Base-by-base conservation (phyloP, 176 grass and related monocot species). In the Elaeis guineensis region DNA sequence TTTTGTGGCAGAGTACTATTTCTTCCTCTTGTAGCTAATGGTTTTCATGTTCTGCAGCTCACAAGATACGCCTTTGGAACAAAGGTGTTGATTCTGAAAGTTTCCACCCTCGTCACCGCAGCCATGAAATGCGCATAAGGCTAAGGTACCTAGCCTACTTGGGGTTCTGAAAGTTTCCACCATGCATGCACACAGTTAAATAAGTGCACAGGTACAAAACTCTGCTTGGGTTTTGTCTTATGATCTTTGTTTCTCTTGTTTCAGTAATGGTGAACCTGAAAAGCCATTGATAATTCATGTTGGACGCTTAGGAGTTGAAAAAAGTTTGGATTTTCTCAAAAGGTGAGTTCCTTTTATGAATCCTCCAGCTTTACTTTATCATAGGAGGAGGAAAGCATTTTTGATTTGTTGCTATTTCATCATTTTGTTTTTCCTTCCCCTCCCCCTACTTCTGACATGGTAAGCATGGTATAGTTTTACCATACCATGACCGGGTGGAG, bases 251-350 rank as follows among this genome's bases (percentile, higher is more conserved):
- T 51, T 30, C 17, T 69, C n/a, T 72, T 26, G 21, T 76, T 30
- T 26, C 25, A 98, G 94, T 76, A 85, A 79, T 19, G 94, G 94
- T 72, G 94, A 98, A 83, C 76, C 71, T 70, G 94, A 93, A 69
- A 92, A 98, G 62, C 79, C 84, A 44, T 79, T 98, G 71, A 66
- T 98, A 69, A 86, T 98, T 73, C 94, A 98, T 53, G 94, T 98
- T 28, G 94, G 94, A 14, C 94, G 94, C 70, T 80, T 98, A 64
- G 94, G 94, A 6, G 82, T 79, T 16, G 94, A 98, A 69, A 98
- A 98, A 65, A 98, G 81, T 70, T 89, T 98, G 73, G 94, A 89
- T 86, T 98, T 98, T 68, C 81, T 98, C 56, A 89, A 92, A 72
- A 86, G 84, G 93, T 97, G 59, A 67, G 60, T 12, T 55, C 63